Base-by-base conservation (phyloP, 192 early-diverging fungal species). In the Coemansia sp. region DNA sequence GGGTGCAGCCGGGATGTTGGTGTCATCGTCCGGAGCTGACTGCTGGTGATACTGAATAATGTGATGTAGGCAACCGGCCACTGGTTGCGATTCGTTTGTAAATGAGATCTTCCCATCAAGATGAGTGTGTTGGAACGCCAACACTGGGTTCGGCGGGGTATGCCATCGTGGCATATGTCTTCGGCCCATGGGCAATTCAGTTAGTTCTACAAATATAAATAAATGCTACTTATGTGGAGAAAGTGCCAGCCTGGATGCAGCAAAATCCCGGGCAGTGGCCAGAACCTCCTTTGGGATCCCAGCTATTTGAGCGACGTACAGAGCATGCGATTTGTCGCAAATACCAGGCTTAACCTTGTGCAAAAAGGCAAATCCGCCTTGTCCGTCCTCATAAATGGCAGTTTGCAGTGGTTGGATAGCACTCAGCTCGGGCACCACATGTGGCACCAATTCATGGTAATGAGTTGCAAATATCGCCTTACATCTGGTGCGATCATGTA, bases 391-490 rank as follows among this genome's bases (percentile, higher is more conserved):
- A 46, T 75, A 76, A 4, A 86, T 70, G 3, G 72, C 73, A 0
- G 77, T 77, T 10, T 79, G 76, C 38, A 80, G 65, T 7, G 81
- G 69, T 22, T 27, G 20, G 2, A 84, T 55, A 6, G 65, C 67
- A 9, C n/a, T 16, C 52, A 78, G 60, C 3, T 20, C 44, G 6
- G 74, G 87, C 5, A 75, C 62, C 40, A 85, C 84, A 51, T 84
- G 61, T 0, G 87, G 85, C 72, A 89, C 80, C 20, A 94, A 74
- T 68, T 94, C 93, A 62, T 92, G 91, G 69, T 91, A 91, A 72
- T 94, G 93, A 0, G 93, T 94, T 6, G 91, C 93, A 86, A 94
- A 92, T 5, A 94, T 63, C 0, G 91, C 88, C 42, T 89, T 82
- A 68, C 93, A 90, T 24, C 80, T 54, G 46, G 86, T 85, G 11